A percentile compares a stretch with the other conserved stretches of the same genome.
Evolutionary conservation across 139 green algal genomes (phyloP).

Genomic region (Asterochloris erici): DNA sequence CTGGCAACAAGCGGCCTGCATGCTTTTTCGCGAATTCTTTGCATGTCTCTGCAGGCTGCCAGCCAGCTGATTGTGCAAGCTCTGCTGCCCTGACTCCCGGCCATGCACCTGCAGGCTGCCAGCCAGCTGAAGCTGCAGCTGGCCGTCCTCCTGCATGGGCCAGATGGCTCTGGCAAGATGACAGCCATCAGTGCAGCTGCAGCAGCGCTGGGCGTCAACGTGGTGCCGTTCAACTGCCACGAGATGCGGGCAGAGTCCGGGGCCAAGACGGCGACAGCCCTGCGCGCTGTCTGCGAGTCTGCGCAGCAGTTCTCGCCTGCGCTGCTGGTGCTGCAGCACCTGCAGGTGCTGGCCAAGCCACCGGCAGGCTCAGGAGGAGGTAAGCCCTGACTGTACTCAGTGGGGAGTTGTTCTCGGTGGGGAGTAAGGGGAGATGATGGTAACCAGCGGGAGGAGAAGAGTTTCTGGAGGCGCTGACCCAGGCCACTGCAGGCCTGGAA

Average conservation of each 20-base stretch:
- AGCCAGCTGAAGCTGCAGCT: slow-evolving; percentile 22
- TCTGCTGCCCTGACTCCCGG: neutral
- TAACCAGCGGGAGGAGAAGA: no score
- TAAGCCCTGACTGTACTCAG: neutral
- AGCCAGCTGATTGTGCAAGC: neutral
- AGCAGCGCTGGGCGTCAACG: slow-evolving; percentile 66
- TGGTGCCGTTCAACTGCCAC: slow-evolving; percentile 53
- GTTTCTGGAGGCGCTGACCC: no score
- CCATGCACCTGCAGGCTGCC: slow-evolving; percentile 15
- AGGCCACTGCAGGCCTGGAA: no score
- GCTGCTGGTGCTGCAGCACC: slow-evolving; percentile 50
- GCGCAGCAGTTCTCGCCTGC: slow-evolving; percentile 52
- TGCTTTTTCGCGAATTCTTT: neutral
- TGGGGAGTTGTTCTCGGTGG: no score
- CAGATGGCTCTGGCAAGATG: slow-evolving; percentile 48
- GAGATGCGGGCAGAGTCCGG: slow-evolving; percentile 47
- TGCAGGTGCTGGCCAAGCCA: slow-evolving; percentile 35
- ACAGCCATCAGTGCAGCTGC: slow-evolving; percentile 59
- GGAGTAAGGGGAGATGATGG: no score
- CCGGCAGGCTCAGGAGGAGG: neutral
- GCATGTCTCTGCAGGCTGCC: neutral
- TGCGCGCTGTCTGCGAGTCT: slow-evolving; percentile 44
- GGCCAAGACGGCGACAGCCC: slow-evolving; percentile 43
- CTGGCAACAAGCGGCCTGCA: neutral
- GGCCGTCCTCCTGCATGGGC: slow-evolving; percentile 61